Evolutionary conservation across 2,329 filamentous ascomycete species (phyloP).

Genomic region (Hypoxylon sp.): DNA sequence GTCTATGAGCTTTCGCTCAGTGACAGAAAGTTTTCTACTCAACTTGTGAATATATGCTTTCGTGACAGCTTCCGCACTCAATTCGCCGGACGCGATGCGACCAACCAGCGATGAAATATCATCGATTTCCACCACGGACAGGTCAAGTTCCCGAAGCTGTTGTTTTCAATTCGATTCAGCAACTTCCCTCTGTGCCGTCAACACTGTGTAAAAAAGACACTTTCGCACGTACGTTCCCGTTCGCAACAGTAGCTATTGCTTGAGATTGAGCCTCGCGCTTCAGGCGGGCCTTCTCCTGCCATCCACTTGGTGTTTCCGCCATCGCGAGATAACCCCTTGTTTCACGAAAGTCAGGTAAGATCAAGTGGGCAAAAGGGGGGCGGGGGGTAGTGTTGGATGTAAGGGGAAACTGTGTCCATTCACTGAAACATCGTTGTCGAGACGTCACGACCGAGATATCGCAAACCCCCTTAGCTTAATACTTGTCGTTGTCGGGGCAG

Average conservation of each 20-base stretch:
- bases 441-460: not conserved
- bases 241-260: slow-evolving; percentile 21
- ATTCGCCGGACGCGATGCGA: slow-evolving; percentile 35
- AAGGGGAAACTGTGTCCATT: slow-evolving; percentile 3
- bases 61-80: slow-evolving; percentile 39
- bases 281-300: slow-evolving; percentile 36
- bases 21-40: slow-evolving; percentile 22
- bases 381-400: not conserved
- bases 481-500: slow-evolving; percentile 2
- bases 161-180: slow-evolving; percentile 22
- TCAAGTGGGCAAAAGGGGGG: not conserved
- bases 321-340: slow-evolving; percentile 22
- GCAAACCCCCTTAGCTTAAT: not conserved
- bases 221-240: slow-evolving; percentile 31
- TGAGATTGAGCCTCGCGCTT: slow-evolving; percentile 36
- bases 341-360: slow-evolving; percentile 13
- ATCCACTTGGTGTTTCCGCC: slow-evolving; percentile 17
- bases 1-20: not conserved
- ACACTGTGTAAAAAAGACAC: not conserved
- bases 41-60: slow-evolving; percentile 43
- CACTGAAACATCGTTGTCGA: slow-evolving; percentile 14
- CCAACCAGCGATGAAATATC: slow-evolving; percentile 32
- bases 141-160: slow-evolving; percentile 28
- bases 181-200: not conserved
- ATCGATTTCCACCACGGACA: slow-evolving; percentile 25